phyloP scores from a whole-genome alignment of 1,139 yeast species.

The Blastobotrys buckinghamii region DNA sequence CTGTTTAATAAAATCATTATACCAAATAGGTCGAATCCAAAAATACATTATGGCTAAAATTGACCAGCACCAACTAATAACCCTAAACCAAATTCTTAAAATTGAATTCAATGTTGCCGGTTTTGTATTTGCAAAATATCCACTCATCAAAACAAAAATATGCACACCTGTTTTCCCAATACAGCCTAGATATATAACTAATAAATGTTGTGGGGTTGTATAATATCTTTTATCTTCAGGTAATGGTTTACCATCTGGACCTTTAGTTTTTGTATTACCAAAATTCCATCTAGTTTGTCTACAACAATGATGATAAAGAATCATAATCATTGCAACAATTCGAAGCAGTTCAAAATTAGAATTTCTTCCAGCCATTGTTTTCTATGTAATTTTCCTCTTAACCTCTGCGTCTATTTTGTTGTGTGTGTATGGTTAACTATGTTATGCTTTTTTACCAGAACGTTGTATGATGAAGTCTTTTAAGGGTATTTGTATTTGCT shows the following conservation, averaged over 20 bases:
- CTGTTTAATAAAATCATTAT: not conserved
- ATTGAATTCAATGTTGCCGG: not conserved
- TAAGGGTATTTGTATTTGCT: no score
- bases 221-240: conserved; percentile 6
- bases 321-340: not conserved
- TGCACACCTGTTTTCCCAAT: conserved; percentile 14
- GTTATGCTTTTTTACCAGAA: no score
- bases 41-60: not conserved
- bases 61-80: not conserved
- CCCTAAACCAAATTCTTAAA: conserved; percentile 6
- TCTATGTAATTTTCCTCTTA: no score
- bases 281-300: not conserved
- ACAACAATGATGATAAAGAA: not conserved
- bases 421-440: no score
- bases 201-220: conserved; percentile 6
- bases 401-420: no score
- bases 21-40: not conserved
- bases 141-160: conserved; percentile 13
- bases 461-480: no score
- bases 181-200: conserved; percentile 3
- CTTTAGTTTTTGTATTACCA: not conserved
- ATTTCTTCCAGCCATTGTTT: not conserved
- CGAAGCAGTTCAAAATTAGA: not conserved
- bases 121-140: conserved; percentile 11
- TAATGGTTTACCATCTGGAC: not conserved